These are phyloP conservation scores for Pichia sp. DNA, from an alignment of 1,139 yeast species.

Conservation along the genomic window DNA sequence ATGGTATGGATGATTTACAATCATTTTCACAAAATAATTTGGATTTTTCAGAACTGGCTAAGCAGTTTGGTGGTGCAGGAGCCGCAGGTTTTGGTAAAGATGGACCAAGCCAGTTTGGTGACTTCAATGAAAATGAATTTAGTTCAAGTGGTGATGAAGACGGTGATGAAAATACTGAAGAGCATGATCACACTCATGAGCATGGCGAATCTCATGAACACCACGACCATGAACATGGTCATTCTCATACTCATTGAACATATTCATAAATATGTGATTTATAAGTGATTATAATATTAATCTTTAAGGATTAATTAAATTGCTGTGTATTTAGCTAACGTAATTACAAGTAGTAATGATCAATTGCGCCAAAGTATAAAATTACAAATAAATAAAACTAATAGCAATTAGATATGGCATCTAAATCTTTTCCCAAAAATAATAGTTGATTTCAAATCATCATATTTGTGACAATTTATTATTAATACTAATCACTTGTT, in stretches of 20 bases:
- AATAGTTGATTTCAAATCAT: no score
- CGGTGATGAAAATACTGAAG: slow-evolving; percentile 17
- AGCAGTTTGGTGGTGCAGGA: slow-evolving; percentile 22
- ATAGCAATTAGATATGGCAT: no score
- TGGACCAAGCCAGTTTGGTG: slow-evolving; percentile 16
- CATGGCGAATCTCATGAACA: no score
- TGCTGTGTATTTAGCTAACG: no score
- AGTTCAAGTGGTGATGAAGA: slow-evolving; percentile 29
- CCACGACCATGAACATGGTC: no score
- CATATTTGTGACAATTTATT: slow-evolving; percentile 4
- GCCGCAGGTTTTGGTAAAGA: slow-evolving; percentile 9
- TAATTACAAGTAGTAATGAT: no score
- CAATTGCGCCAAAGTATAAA: no score
- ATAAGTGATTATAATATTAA: no score
- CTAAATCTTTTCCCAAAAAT: no score
- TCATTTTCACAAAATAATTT: slow-evolving; percentile 18
- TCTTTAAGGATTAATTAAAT: no score
- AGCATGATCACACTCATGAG: neutral
- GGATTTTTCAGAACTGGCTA: slow-evolving; percentile 25
- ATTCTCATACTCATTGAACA: neutral
- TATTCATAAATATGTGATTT: neutral
- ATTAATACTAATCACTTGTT: slow-evolving; percentile 3
- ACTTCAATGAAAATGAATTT: slow-evolving; percentile 17
- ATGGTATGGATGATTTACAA: slow-evolving; percentile 28
- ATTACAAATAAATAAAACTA: no score